A percentile compares a stretch with the other conserved stretches of the same genome.
phyloP scores from a whole-genome alignment of 208 protist species.

The Leptomonas pyrrhocoris region DNA sequence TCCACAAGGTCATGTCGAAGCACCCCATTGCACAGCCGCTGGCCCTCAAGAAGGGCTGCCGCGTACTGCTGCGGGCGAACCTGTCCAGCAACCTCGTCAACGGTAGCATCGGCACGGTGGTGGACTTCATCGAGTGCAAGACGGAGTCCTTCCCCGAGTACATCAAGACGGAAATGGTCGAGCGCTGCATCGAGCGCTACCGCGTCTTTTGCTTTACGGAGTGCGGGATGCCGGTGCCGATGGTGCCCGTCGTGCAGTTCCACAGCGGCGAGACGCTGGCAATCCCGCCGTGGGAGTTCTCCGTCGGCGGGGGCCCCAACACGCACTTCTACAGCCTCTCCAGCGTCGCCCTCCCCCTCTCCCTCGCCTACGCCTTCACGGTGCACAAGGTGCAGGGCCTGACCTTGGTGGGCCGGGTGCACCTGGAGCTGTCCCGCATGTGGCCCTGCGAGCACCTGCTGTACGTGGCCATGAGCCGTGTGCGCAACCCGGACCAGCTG shows the following conservation, averaged over 20 bases:
- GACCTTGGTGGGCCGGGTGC: slow-evolving; percentile 83
- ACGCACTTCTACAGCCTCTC: slow-evolving; percentile 84
- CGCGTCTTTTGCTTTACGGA: slow-evolving; percentile 82
- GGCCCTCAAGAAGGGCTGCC: slow-evolving; percentile 87
- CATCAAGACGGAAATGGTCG: slow-evolving; percentile 62
- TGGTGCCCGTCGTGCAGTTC: slow-evolving; percentile 88
- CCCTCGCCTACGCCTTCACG: slow-evolving; percentile 89
- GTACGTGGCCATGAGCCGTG: slow-evolving; percentile 90
- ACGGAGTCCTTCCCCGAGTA: slow-evolving; percentile 69
- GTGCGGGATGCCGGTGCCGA: slow-evolving; percentile 77
- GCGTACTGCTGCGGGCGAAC: slow-evolving; percentile 82
- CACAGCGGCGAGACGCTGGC: slow-evolving; percentile 79
- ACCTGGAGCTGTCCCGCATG: slow-evolving; percentile 89
- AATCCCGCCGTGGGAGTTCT: slow-evolving; percentile 86
- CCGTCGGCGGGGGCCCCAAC: slow-evolving; percentile 67
- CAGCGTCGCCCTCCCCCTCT: slow-evolving; percentile 75
- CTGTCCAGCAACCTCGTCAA: slow-evolving; percentile 82
- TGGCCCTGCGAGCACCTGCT: slow-evolving; percentile 90
- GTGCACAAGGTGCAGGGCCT: slow-evolving; percentile 92
- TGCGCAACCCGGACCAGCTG: slow-evolving; percentile 90
- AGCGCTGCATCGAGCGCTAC: slow-evolving; percentile 78
- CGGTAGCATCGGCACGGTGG: slow-evolving; percentile 88
- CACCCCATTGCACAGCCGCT: slow-evolving; percentile 85
- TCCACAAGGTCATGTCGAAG: slow-evolving; percentile 79
- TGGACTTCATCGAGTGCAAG: slow-evolving; percentile 82